phyloP scores from a whole-genome alignment of 2,329 filamentous ascomycete genomes.

The Tricladium varicosporioides region DNA sequence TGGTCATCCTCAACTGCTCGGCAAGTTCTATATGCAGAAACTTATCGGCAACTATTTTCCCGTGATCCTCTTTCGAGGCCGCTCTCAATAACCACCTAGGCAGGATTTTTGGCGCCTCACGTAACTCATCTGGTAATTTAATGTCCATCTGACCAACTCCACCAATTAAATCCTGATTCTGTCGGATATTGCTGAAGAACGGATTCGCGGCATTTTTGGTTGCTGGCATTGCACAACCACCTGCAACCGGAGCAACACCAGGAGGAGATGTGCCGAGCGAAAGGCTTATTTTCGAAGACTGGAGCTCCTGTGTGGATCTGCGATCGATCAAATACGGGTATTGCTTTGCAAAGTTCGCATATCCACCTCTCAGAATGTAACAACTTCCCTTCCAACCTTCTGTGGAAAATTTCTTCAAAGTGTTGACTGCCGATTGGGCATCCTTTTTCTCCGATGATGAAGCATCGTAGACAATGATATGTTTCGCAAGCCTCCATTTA shows the following conservation, averaged over 20 bases:
- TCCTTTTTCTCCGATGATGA: constrained; percentile 77
- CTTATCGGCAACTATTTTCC: constrained; percentile 76
- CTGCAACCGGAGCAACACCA: constrained; percentile 74
- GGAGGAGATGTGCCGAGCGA: constrained; percentile 47
- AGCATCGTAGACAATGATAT: constrained; percentile 85
- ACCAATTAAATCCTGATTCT: constrained; percentile 92
- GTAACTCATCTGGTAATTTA: constrained; percentile 53
- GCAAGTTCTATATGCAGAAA: constrained; percentile 81
- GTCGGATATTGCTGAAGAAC: constrained; percentile 94
- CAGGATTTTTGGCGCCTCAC: constrained; percentile 45
- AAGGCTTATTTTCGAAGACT: constrained; percentile 43
- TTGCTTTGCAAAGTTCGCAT: constrained; percentile 66
- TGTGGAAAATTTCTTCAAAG: constrained; percentile 85
- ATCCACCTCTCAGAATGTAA: constrained; percentile 79
- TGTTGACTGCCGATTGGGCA: constrained; percentile 76
- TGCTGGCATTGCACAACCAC: constrained; percentile 79
- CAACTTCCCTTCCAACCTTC: constrained; percentile 77
- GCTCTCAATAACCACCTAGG: constrained; percentile 77
- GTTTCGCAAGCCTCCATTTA: constrained; percentile 69
- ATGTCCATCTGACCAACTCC: constrained; percentile 81
- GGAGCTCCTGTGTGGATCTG: constrained; percentile 37
- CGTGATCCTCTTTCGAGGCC: constrained; percentile 65
- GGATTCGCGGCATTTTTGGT: constrained; percentile 71
- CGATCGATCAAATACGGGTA: constrained; percentile 65
- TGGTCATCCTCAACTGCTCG: constrained; percentile 90